Evolutionary conservation across 768 basidiomycete species (phyloP).

Genomic region (Clathrus columnatus): DNA sequence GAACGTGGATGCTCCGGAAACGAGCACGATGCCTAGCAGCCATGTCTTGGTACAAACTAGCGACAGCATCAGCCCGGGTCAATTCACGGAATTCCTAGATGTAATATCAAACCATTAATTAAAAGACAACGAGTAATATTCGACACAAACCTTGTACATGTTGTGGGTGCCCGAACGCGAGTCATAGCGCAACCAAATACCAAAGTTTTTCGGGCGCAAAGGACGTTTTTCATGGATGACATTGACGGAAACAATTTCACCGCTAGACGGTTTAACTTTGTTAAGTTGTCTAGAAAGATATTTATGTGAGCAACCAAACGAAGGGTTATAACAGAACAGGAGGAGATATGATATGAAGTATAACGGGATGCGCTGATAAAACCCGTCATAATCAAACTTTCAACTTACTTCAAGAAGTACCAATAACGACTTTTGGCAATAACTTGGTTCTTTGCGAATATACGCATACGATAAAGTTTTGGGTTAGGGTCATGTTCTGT

Average conservation of each 20-base stretch:
- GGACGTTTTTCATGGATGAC: conserved; percentile 97
- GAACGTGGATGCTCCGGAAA: conserved; percentile 95
- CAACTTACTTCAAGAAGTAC: conserved; percentile 87
- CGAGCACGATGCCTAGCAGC: conserved; percentile 98
- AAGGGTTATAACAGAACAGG: neutral
- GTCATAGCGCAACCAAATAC: conserved; percentile 99
- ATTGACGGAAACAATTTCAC: conserved; percentile 98
- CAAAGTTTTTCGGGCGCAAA: conserved; percentile 98
- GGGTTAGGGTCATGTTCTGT: conserved; percentile 88
- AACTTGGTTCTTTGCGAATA: conserved; percentile 97
- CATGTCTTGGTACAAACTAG: conserved; percentile 98
- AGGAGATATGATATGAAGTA: no score
- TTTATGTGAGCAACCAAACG: neutral
- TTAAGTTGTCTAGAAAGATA: conserved; percentile 65
- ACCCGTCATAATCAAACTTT: neutral
- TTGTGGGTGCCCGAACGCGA: conserved; percentile 99
- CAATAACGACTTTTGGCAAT: conserved; percentile 99
- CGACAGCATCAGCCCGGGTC: conserved; percentile 88
- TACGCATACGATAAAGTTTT: conserved; percentile 99
- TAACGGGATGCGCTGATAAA: no score
- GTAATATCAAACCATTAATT: neutral
- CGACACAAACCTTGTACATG: conserved; percentile 74
- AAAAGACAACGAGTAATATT: conserved; percentile 13
- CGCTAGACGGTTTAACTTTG: conserved; percentile 99
- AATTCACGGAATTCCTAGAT: conserved; percentile 88